Conservation (phyloP, 2,329 filamentous ascomycete genomes). For the Basipetospora sp. region DNA sequence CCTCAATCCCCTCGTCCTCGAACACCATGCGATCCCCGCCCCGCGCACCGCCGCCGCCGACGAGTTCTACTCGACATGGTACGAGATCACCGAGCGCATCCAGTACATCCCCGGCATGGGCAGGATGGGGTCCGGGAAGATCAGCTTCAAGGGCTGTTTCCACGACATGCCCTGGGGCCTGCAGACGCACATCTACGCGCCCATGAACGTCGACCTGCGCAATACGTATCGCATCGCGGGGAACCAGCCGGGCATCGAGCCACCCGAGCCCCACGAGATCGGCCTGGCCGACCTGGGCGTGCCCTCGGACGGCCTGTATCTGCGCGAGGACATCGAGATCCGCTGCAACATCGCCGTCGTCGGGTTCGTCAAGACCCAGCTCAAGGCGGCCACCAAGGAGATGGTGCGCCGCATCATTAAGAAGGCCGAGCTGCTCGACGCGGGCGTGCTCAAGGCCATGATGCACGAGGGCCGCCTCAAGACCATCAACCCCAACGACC, state of each 20-base stretch:
- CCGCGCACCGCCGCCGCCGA: constrained; percentile 53
- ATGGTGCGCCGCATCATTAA: constrained; percentile 56
- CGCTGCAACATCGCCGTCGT: constrained; percentile 52
- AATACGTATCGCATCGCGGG: constrained; percentile 55
- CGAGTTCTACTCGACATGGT: constrained; percentile 62
- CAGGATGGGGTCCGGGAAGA: constrained; percentile 47
- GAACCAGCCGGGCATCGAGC: constrained; percentile 52
- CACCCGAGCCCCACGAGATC: constrained; percentile 45
- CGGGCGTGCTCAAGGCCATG: constrained; percentile 52
- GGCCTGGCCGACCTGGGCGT: constrained; percentile 43
- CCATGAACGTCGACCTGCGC: constrained; percentile 50
- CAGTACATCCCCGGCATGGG: constrained; percentile 54
- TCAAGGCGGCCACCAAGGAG: constrained; percentile 50
- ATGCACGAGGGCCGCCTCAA: constrained; percentile 48
- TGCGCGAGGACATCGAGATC: constrained; percentile 58
- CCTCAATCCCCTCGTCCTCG: constrained; percentile 53
- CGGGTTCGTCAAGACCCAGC: constrained; percentile 50
- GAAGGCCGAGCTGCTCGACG: constrained; percentile 54
- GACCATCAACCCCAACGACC: constrained; percentile 41
- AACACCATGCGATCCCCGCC: constrained; percentile 47
- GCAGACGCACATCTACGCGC: constrained; percentile 57
- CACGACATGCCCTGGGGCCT: constrained; percentile 59
- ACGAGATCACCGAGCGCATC: constrained; percentile 56
- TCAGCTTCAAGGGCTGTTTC: constrained; percentile 57
- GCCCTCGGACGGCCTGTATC: constrained; percentile 49